Percentiles rank a stretch among this genome's conserved stretches.
Evolutionary conservation across 2,329 filamentous ascomycete genomes (phyloP).

Genomic region (Orbilia javanica): DNA sequence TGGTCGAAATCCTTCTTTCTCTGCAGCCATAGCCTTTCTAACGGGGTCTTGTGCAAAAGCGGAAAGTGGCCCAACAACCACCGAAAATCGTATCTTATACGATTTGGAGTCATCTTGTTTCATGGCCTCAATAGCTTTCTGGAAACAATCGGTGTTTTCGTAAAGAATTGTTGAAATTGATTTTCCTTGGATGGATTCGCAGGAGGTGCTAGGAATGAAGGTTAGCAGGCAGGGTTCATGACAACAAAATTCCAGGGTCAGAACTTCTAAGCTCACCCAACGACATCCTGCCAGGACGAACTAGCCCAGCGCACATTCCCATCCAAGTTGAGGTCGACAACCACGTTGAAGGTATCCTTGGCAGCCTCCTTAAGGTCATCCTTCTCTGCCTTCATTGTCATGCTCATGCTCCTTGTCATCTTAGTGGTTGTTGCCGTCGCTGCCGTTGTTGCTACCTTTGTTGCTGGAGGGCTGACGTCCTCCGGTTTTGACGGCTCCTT

Average conservation of each 20-base stretch:
- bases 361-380: conserved; percentile 95
- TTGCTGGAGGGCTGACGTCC: conserved; percentile 34
- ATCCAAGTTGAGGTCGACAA: conserved; percentile 91
- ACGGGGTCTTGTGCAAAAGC: conserved; percentile 69
- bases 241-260: conserved; percentile 45
- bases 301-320: conserved; percentile 95
- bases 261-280: conserved; percentile 68
- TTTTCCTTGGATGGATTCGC: conserved; percentile 79
- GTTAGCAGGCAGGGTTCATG: conserved; percentile 37
- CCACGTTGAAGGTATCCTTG: conserved; percentile 95
- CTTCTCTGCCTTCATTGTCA: conserved; percentile 91
- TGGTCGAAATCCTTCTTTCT: conserved; percentile 64
- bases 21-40: conserved; percentile 63
- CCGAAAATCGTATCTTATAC: conserved; percentile 85
- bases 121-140: conserved; percentile 87
- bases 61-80: conserved; percentile 77
- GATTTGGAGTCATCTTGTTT: conserved; percentile 92
- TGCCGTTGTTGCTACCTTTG: too few species aligned
- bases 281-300: conserved; percentile 92
- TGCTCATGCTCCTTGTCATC: conserved; percentile 75
- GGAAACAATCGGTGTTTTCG: conserved; percentile 83
- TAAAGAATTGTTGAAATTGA: conserved; percentile 84
- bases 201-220: conserved; percentile 71
- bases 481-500: conserved; percentile 44
- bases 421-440: conserved; percentile 15